These are phyloP conservation scores for Alternaria rosae DNA, from an alignment of 2,329 filamentous ascomycete genomes.

Conservation along the genomic window DNA sequence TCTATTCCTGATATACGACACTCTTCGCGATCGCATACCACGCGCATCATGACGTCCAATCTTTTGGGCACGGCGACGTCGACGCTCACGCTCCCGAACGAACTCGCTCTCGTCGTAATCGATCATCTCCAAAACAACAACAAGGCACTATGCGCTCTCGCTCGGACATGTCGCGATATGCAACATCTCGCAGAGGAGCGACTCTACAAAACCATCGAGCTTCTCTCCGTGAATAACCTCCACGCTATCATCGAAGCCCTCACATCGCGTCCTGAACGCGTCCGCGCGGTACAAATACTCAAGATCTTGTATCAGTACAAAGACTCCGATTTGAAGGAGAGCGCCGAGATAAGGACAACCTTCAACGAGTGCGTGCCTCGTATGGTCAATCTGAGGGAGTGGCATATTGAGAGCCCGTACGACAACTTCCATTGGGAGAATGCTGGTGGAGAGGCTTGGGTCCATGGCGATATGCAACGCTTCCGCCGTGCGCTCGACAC, in stretches of 20 bases:
- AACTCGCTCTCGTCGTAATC: conserved; percentile 41
- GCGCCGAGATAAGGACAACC: conserved; percentile 25
- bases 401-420: conserved; percentile 47
- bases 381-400: conserved; percentile 43
- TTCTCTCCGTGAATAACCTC: conserved; percentile 37
- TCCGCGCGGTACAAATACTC: conserved; percentile 40
- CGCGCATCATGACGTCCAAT: conserved; percentile 22
- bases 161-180: conserved; percentile 38
- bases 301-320: conserved; percentile 43
- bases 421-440: conserved; percentile 45
- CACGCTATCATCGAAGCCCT: conserved; percentile 38
- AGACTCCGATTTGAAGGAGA: conserved; percentile 24
- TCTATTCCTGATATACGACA: background rate
- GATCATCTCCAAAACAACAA: conserved; percentile 35
- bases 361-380: conserved; percentile 40
- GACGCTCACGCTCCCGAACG: conserved; percentile 34
- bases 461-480: conserved; percentile 43
- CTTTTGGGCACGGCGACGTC: conserved; percentile 21
- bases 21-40: background rate
- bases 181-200: conserved; percentile 43
- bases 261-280: conserved; percentile 30
- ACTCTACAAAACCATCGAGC: conserved; percentile 42
- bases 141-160: conserved; percentile 34
- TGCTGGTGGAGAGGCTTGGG: conserved; percentile 39
- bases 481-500: conserved; percentile 37